Evolutionary conservation across 306 rosid genomes (phyloP), one percentile per base, ranked within the genome.

Genomic region (Rubus parviflorus): DNA sequence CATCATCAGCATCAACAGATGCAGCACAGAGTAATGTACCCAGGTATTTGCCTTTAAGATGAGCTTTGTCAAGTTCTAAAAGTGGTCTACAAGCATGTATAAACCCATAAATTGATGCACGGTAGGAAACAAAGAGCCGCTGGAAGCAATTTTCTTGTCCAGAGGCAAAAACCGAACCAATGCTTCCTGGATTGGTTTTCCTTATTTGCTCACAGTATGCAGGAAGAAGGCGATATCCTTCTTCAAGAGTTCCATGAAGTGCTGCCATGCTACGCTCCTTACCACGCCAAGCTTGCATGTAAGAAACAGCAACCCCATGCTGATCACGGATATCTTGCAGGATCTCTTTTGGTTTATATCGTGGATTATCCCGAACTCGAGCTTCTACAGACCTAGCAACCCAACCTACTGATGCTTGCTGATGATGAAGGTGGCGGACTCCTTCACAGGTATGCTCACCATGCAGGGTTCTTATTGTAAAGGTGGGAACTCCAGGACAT

Each of bases 231-330:
- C 87, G 90, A 81, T 86, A 95, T 22, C 98, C 98, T 82, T 95
- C 98, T 87, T 95, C 98, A 85, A 83, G 92, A 79, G 98, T 95
- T 84, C 98, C 98, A 86, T 95, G 98, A 83, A 95, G 98, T 6
- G 98, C 95, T 69, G 98, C 97, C 98, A 95, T 95, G 87, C 98
- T 92, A 23, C 98, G 91, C 72, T 95, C 98, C 89, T 95, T 95
- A 75, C 98, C 98, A 53, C 98, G 97, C 98, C 98, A 95, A 76
- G 98, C 98, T 92, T 95, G 98, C 98, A 95, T 95, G 86, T 95
- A 95, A 70, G 98, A 92, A 78, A 95, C 98, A 77, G 97, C 97
- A 75, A 95, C 98, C 79, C 98, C 98, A 73, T 95, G 98, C 88
- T 92, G 90, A 81, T 90, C 98, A 8, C 97, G 97, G 72, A 95